Conservation (phyloP, 2,329 filamentous ascomycete genomes). For the Cladosporium austrohemisphaericum region DNA sequence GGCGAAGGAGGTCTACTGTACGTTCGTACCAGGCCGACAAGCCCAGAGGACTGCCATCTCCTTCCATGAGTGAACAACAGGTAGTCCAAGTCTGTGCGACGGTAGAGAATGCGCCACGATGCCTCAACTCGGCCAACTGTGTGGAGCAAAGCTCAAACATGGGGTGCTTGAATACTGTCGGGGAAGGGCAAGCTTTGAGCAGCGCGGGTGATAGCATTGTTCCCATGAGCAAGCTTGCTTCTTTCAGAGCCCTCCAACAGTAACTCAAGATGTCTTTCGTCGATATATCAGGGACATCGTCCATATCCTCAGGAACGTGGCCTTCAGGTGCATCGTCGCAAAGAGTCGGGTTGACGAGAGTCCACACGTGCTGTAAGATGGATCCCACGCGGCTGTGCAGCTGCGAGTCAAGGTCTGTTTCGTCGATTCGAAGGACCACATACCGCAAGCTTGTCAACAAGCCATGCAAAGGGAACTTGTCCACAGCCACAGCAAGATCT, state of each 20-base stretch:
- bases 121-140: slow-evolving; percentile 77
- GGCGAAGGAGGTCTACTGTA: slow-evolving; percentile 25
- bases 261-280: slow-evolving; percentile 91
- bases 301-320: slow-evolving; percentile 72
- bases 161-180: slow-evolving; percentile 8
- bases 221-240: slow-evolving; percentile 66
- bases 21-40: slow-evolving; percentile 65
- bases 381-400: slow-evolving; percentile 38
- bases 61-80: slow-evolving; percentile 57
- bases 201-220: slow-evolving; percentile 7
- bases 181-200: neutral
- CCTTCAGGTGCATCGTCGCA: slow-evolving; percentile 96
- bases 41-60: slow-evolving; percentile 40
- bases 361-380: slow-evolving; percentile 65
- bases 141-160: slow-evolving; percentile 64
- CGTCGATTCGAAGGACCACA: slow-evolving; percentile 17
- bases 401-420: slow-evolving; percentile 41
- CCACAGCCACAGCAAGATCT: slow-evolving; percentile 61
- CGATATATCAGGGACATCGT: slow-evolving; percentile 65
- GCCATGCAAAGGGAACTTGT: slow-evolving; percentile 44
- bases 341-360: slow-evolving; percentile 68
- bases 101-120: slow-evolving; percentile 89
- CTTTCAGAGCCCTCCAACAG: slow-evolving; percentile 91
- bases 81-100: slow-evolving; percentile 82
- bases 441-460: slow-evolving; percentile 33